Percentiles rank a stretch among this genome's conserved stretches.
Evolutionary conservation across 2,329 filamentous ascomycete species (phyloP).

Genomic region (Karstenula rhodostoma): DNA sequence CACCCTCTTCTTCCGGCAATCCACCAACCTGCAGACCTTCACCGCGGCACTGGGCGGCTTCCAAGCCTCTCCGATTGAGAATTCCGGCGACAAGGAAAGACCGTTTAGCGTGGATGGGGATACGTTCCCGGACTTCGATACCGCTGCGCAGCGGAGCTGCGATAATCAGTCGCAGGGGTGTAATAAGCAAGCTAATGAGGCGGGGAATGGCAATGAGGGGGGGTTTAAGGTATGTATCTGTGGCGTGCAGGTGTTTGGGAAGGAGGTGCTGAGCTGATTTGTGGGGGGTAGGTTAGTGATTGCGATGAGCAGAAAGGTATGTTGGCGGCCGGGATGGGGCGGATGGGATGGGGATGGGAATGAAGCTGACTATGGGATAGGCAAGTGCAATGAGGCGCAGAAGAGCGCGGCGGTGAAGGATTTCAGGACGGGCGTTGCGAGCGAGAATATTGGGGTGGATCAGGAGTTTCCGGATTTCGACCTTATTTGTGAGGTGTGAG

Average conservation of each 20-base stretch:
- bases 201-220: conserved; percentile 59
- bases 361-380: conserved; percentile 22
- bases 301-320: conserved; percentile 63
- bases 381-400: conserved; percentile 39
- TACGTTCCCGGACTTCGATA: conserved; percentile 62
- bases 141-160: conserved; percentile 68
- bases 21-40: conserved; percentile 48
- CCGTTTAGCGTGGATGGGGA: conserved; percentile 43
- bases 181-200: conserved; percentile 55
- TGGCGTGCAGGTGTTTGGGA: too few species aligned
- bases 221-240: conserved; percentile 46
- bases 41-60: conserved; percentile 60
- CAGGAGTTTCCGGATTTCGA: conserved; percentile 50
- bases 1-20: conserved; percentile 45
- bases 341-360: background rate
- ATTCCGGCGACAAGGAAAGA: conserved; percentile 60
- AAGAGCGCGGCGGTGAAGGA: conserved; percentile 36
- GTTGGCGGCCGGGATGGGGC: background rate
- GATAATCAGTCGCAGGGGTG: conserved; percentile 70
- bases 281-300: conserved; percentile 38
- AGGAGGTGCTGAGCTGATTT: too few species aligned
- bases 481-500: conserved; percentile 42
- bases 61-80: conserved; percentile 58
- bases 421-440: conserved; percentile 34
- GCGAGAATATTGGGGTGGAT: conserved; percentile 47